A percentile compares a stretch with the other conserved stretches of the same genome.
Evolutionary conservation across 371 early-diverging fungal species (phyloP).

Genomic region (Mycotypha africana): DNA sequence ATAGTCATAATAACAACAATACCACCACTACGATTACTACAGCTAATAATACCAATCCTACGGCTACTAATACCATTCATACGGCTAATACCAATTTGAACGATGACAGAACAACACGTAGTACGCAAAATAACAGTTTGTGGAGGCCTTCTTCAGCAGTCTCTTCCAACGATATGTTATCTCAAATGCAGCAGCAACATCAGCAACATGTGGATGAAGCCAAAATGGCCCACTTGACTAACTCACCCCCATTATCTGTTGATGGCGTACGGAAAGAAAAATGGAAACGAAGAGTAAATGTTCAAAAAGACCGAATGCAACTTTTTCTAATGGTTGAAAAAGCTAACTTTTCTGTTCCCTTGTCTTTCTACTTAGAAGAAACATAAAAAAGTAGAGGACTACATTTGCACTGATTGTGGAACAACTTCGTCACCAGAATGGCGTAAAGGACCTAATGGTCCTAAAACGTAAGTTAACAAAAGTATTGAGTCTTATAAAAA

Average conservation of each 20-base stretch:
- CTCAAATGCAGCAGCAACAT: too few species aligned
- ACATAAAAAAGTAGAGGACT: constrained; percentile 8
- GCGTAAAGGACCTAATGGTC: constrained; percentile 73
- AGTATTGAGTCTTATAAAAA: too few species aligned
- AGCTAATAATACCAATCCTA: too few species aligned
- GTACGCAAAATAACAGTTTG: too few species aligned
- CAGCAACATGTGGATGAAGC: too few species aligned
- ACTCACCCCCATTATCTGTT: too few species aligned
- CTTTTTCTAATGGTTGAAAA: not conserved
- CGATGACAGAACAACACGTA: not conserved
- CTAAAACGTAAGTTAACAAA: constrained; percentile 38
- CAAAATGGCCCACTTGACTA: too few species aligned
- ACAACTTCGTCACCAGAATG: constrained; percentile 76
- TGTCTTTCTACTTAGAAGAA: constrained; percentile 7
- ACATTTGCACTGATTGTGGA: constrained; percentile 53
- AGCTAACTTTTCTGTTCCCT: not conserved
- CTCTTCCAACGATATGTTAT: too few species aligned
- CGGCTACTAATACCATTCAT: too few species aligned
- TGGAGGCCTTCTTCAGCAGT: too few species aligned
- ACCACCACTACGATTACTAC: too few species aligned
- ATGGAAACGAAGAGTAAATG: constrained; percentile 17
- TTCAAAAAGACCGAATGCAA: not conserved
- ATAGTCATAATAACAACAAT: too few species aligned
- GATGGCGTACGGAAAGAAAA: constrained; percentile 9
- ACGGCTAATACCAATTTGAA: not conserved